Percentiles rank a stretch among this genome's conserved stretches.
These are phyloP conservation scores for Sphagnum fallax DNA, from an alignment of 228 moss, liverwort and hornwort genomes.

Conservation along the genomic window DNA sequence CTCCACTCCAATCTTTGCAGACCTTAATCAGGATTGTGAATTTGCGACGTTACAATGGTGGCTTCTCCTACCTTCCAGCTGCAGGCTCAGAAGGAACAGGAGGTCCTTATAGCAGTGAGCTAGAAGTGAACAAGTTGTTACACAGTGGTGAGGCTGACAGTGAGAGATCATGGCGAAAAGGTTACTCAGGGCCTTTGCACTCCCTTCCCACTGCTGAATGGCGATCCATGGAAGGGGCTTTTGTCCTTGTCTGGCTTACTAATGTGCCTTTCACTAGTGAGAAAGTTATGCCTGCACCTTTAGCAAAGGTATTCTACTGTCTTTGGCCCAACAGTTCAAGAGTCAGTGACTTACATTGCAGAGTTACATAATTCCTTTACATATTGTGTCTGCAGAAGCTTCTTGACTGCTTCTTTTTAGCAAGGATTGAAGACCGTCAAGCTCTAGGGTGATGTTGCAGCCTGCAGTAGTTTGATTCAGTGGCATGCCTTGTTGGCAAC, in stretches of 20 bases:
- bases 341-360: no score
- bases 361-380: no score
- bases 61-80: slow-evolving; percentile 79
- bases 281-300: slow-evolving; percentile 48
- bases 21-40: slow-evolving; percentile 60
- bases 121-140: slow-evolving; percentile 36
- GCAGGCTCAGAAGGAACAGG: slow-evolving; percentile 61
- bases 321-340: no score
- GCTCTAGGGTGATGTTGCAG: no score
- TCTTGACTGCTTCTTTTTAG: no score
- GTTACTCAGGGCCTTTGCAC: slow-evolving; percentile 30
- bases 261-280: slow-evolving; percentile 66
- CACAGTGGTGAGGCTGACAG: slow-evolving; percentile 29
- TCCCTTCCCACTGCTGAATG: slow-evolving; percentile 25
- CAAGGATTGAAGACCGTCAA: no score
- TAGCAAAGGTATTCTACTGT: slow-evolving; percentile 53
- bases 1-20: slow-evolving; percentile 16
- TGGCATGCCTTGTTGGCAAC: no score
- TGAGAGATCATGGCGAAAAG: slow-evolving; percentile 43
- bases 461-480: no score
- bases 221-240: slow-evolving; percentile 81
- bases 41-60: slow-evolving; percentile 75
- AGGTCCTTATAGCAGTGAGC: slow-evolving; percentile 25
- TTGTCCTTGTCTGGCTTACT: slow-evolving; percentile 78
- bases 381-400: no score